These are phyloP conservation scores for Mentha longifolia DNA, from an alignment of 257 asterid species.

Conservation along the genomic window DNA sequence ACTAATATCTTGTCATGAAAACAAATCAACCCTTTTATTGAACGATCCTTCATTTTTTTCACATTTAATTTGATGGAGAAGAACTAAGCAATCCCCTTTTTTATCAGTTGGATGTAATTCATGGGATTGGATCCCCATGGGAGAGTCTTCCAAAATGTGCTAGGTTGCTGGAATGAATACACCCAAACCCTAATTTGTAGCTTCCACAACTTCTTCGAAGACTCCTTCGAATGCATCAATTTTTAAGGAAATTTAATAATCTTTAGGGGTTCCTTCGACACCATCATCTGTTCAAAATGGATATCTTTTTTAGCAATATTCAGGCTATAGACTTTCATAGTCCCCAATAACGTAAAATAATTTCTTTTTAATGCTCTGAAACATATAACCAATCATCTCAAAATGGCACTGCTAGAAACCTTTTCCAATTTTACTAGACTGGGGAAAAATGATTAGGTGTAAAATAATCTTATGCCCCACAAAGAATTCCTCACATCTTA, in stretches of 20 bases:
- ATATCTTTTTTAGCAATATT: no score
- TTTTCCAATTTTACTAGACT: neutral
- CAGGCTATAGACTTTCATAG: neutral
- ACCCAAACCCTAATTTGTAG: neutral
- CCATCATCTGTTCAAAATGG: no score
- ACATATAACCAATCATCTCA: neutral
- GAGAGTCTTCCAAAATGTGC: neutral
- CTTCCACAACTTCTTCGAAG: neutral
- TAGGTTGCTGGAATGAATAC: neutral
- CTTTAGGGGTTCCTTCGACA: no score
- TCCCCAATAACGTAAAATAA: neutral
- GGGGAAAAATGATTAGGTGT: neutral
- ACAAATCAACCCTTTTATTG: neutral
- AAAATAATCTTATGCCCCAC: neutral
- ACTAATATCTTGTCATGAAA: neutral
- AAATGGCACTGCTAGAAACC: neutral
- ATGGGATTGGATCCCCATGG: neutral
- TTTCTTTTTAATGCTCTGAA: neutral
- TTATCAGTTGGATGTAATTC: neutral
- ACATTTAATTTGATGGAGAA: neutral
- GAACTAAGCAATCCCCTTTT: neutral
- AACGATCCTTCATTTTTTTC: neutral
- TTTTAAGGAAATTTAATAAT: no score
- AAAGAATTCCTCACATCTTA: constrained; percentile 4
- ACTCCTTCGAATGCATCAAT: neutral